A percentile compares a stretch with the other conserved stretches of the same genome.
These are phyloP conservation scores for Ophiostoma tasmaniense DNA, from an alignment of 2,329 filamentous ascomycete genomes.

Conservation along the genomic window DNA sequence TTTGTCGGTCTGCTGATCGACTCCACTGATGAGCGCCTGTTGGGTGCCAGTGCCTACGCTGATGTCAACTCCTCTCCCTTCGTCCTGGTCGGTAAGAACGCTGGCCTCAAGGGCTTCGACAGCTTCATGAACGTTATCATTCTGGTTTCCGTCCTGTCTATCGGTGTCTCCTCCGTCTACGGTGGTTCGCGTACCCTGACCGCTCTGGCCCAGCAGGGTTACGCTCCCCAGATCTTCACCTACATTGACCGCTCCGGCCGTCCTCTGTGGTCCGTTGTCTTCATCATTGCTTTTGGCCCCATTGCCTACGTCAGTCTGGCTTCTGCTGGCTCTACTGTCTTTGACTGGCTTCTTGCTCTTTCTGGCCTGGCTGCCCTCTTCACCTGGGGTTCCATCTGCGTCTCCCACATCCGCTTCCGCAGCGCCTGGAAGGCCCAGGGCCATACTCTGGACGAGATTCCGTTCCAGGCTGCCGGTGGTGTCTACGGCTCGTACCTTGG, in stretches of 20 bases:
- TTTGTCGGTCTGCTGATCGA: slow-evolving; percentile 44
- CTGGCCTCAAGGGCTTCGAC: slow-evolving; percentile 43
- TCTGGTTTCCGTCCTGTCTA: slow-evolving; percentile 49
- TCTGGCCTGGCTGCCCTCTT: slow-evolving; percentile 58
- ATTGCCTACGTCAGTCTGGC: slow-evolving; percentile 43
- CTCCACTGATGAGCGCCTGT: slow-evolving; percentile 38
- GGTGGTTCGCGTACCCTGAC: slow-evolving; percentile 51
- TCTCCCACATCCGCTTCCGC: slow-evolving; percentile 62
- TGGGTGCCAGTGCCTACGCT: slow-evolving; percentile 39
- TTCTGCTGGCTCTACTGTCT: slow-evolving; percentile 41
- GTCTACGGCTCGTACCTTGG: slow-evolving; percentile 58
- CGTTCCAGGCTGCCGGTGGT: slow-evolving; percentile 54
- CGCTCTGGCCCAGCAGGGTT: slow-evolving; percentile 50
- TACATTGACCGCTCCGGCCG: slow-evolving; percentile 52
- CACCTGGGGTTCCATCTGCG: slow-evolving; percentile 61
- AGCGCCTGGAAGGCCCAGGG: slow-evolving; percentile 53
- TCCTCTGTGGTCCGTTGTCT: slow-evolving; percentile 42
- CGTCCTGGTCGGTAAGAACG: slow-evolving; percentile 48
- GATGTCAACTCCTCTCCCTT: slow-evolving; percentile 45
- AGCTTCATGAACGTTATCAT: slow-evolving; percentile 53
- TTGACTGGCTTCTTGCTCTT: slow-evolving; percentile 58
- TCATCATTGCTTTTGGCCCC: slow-evolving; percentile 40
- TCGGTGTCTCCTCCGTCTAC: slow-evolving; percentile 51
- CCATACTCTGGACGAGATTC: slow-evolving; percentile 57
- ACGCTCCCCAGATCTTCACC: slow-evolving; percentile 47